phyloP scores from a whole-genome alignment of 1,139 yeast genomes.

The Kazachstania sp. region DNA sequence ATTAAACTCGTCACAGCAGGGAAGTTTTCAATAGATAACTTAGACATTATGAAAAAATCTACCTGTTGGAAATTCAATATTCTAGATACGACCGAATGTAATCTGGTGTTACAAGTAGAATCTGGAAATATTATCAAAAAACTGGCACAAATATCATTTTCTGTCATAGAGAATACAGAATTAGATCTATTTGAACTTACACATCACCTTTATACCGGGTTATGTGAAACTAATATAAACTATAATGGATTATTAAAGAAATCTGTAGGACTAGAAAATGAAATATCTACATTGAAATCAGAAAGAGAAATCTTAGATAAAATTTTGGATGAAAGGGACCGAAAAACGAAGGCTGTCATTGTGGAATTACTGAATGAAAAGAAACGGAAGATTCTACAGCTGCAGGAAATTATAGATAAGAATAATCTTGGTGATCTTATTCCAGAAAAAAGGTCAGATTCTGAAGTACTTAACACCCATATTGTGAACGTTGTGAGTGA shows the following conservation, averaged over 20 bases:
- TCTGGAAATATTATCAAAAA: slow-evolving; percentile 15
- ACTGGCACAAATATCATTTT: slow-evolving; percentile 16
- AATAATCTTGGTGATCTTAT: slow-evolving; percentile 4
- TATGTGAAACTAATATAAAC: slow-evolving; percentile 11
- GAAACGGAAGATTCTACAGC: slow-evolving; percentile 19
- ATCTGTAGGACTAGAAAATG: neutral
- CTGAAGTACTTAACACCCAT: slow-evolving; percentile 15
- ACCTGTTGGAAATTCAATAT: slow-evolving; percentile 14
- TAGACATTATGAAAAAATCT: slow-evolving; percentile 7
- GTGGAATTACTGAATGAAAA: slow-evolving; percentile 23
- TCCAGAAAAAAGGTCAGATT: slow-evolving; percentile 11
- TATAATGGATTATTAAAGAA: slow-evolving; percentile 2
- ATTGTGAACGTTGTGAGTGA: slow-evolving; percentile 14
- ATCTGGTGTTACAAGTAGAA: slow-evolving; percentile 3
- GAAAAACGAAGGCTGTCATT: slow-evolving; percentile 14
- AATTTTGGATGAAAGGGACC: slow-evolving; percentile 17
- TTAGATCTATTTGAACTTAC: slow-evolving; percentile 22
- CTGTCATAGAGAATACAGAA: slow-evolving; percentile 12
- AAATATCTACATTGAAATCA: slow-evolving; percentile 6
- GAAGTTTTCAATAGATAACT: slow-evolving; percentile 5
- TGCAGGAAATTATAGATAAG: slow-evolving; percentile 9
- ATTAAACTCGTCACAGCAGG: slow-evolving; percentile 16
- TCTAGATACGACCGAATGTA: neutral
- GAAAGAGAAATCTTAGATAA: slow-evolving; percentile 12
- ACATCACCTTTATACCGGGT: slow-evolving; percentile 11